Base-by-base conservation (phyloP, 768 basidiomycete species). In the Leccinum subgranulosum region DNA sequence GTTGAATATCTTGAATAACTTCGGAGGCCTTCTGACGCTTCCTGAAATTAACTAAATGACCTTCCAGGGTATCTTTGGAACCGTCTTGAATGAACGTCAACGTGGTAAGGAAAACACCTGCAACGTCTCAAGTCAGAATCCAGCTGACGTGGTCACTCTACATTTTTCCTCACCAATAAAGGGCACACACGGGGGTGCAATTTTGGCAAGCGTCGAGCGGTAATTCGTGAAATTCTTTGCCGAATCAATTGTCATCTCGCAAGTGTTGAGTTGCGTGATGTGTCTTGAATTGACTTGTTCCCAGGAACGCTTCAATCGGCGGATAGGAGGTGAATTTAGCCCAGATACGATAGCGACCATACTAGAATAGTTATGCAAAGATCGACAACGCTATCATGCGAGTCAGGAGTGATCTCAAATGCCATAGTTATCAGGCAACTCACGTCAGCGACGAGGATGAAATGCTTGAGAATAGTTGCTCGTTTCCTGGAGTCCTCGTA, bases 41-140 rank as follows among this genome's bases (percentile, higher is more conserved):
- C 68, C 87, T 85, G 77, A 98, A 98, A 76, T 98, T 98, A 75
- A 98, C 87, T 61, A 96, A 77, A 55, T 83, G 81, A 8, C 85
- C 88, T 17, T 81, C 81, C 10, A 97, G 77, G 63, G 80, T 84
- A 76, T 98, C 92, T 51, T 89, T 88, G 67, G 92, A 94, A 9
- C 96, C 97, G 64, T 98, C 97, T 74, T 97, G 93, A 69, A 97
- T 96, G 74, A 98, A 98, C n/a, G 94, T 95, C 60, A 98, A 78
- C 7, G 90, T 92, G 6, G 96, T 95, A 27, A 99, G 83, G 77
- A 96, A 98, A 54, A 98, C 90, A 66, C 97, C 96, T 97, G 64
- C 0, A 58, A 10, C 15, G 19, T 17, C 12, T 43, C 41, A 48
- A 48, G 46, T 54, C 49, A 61, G 59, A 12, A 55, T 47, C 49